phyloP scores from a whole-genome alignment of 306 rosid species.

The Vigna unguiculata region DNA sequence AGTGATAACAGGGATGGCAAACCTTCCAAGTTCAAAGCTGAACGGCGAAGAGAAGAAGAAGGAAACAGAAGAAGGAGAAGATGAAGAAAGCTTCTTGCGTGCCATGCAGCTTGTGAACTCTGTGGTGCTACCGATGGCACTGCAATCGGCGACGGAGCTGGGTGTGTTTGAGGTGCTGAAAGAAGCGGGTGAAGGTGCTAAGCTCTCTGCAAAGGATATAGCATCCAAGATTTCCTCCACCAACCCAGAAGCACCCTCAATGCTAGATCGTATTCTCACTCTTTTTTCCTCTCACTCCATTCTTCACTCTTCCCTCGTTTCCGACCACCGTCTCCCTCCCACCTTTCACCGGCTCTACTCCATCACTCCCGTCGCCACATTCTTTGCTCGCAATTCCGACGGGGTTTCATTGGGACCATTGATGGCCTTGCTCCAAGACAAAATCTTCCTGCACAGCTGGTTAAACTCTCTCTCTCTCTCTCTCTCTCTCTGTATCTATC shows the following conservation, averaged over 20 bases:
- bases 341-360: constrained; percentile 44
- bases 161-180: constrained; percentile 61
- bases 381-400: constrained; percentile 46
- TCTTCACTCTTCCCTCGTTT: constrained; percentile 38
- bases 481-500: too few species aligned
- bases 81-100: constrained; percentile 49
- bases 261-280: constrained; percentile 66
- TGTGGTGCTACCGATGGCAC: constrained; percentile 46
- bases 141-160: constrained; percentile 53
- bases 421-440: constrained; percentile 40
- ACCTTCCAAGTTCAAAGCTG: neutral
- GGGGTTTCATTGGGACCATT: constrained; percentile 56
- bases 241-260: constrained; percentile 52
- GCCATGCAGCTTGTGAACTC: constrained; percentile 49
- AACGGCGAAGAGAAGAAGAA: neutral
- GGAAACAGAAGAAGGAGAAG: neutral
- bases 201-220: constrained; percentile 53
- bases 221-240: constrained; percentile 44
- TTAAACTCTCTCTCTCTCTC: neutral
- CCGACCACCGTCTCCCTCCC: constrained; percentile 7
- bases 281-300: constrained; percentile 57
- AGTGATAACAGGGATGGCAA: neutral
- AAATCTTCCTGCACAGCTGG: constrained; percentile 55
- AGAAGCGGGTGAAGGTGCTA: constrained; percentile 42
- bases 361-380: constrained; percentile 48